These are phyloP conservation scores for Cardiospermum halicacabum DNA, from an alignment of 345 rosid species.

Conservation along the genomic window DNA sequence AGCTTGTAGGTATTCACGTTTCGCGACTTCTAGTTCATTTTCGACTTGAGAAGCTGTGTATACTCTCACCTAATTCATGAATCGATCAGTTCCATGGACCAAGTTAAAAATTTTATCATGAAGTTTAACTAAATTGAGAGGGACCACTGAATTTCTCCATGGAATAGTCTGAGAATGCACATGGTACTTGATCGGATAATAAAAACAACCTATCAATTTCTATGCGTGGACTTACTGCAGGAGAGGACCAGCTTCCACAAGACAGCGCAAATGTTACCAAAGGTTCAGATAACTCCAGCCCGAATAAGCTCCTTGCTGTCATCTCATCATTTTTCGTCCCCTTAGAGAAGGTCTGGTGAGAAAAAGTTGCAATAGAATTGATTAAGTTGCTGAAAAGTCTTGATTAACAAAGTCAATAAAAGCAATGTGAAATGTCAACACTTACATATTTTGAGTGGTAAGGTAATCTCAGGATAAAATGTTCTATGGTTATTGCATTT, in stretches of 20 bases:
- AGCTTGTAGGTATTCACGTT: slow-evolving; percentile 75
- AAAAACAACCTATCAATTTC: slow-evolving; percentile 1
- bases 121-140: neutral
- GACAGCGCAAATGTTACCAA: slow-evolving; percentile 80
- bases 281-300: slow-evolving; percentile 78
- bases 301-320: slow-evolving; percentile 55
- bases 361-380: slow-evolving; percentile 1
- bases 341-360: slow-evolving; percentile 35
- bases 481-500: slow-evolving; percentile 68
- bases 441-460: slow-evolving; percentile 67
- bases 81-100: too few relatives aligned
- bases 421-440: slow-evolving; percentile 14
- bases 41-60: slow-evolving; percentile 66
- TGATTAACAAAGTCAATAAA: slow-evolving; percentile 3
- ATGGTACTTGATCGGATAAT: slow-evolving; percentile 2
- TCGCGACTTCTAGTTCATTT: slow-evolving; percentile 60
- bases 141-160: slow-evolving; percentile 19
- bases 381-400: slow-evolving; percentile 15
- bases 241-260: slow-evolving; percentile 97
- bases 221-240: slow-evolving; percentile 58
- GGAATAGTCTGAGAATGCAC: neutral
- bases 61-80: slow-evolving; percentile 49
- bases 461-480: slow-evolving; percentile 78
- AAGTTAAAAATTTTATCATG: too few relatives aligned
- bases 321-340: slow-evolving; percentile 51